Conservation (phyloP, 768 basidiomycete species). For the Leccinum arenicola region DNA sequence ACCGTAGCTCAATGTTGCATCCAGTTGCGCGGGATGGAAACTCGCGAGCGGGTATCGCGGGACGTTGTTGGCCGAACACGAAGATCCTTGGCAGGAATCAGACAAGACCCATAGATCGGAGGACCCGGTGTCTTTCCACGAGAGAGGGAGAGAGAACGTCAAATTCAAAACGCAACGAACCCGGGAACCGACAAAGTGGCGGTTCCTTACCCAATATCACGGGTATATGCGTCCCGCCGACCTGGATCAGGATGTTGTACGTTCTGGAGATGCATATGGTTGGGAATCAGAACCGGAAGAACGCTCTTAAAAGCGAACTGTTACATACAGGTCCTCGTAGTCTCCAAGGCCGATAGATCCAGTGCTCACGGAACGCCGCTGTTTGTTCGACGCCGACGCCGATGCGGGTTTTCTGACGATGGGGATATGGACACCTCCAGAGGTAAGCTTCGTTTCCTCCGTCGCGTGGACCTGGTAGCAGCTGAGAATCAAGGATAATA, state of each 20-base stretch:
- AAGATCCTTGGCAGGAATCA: conserved; percentile 44
- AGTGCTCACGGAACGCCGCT: conserved; percentile 17
- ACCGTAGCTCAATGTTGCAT: conserved; percentile 58
- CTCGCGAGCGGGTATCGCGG: conserved; percentile 48
- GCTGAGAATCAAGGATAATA: conserved; percentile 1
- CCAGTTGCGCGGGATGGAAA: conserved; percentile 47
- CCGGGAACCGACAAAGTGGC: neutral
- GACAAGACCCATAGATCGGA: conserved; percentile 76
- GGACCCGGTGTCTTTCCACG: conserved; percentile 63
- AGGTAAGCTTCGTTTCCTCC: conserved; percentile 4
- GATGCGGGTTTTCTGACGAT: conserved; percentile 8
- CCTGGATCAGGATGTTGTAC: conserved; percentile 58
- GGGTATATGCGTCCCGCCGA: conserved; percentile 52
- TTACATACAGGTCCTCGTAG: conserved; percentile 44
- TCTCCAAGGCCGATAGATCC: conserved; percentile 57
- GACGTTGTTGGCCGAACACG: conserved; percentile 36
- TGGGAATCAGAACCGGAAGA: conserved; percentile 4
- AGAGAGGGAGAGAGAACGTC: neutral
- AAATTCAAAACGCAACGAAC: neutral
- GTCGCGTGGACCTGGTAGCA: neutral
- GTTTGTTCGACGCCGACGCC: neutral
- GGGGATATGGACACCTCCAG: conserved; percentile 26
- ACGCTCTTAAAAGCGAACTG: conserved; percentile 16
- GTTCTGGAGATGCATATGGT: conserved; percentile 37
- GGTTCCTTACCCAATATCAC: conserved; percentile 54